A percentile compares a stretch with the other conserved stretches of the same genome.
Conservation (phyloP, 805 yeast species). For the Henningerozyma blattae region DNA sequence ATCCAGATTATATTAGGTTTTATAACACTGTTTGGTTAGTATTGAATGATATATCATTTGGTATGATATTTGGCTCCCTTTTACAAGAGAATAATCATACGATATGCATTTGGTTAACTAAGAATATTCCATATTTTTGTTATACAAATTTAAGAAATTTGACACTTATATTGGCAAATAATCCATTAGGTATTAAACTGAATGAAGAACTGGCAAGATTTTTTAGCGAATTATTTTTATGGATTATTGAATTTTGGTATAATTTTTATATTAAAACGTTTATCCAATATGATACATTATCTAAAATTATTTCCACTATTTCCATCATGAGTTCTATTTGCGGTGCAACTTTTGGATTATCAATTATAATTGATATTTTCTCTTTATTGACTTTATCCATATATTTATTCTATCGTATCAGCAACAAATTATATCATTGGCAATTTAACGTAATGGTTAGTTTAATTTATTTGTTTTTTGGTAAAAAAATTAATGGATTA, state of each 20-base stretch:
- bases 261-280: slow-evolving; percentile 13
- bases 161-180: slow-evolving; percentile 66
- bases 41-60: slow-evolving; percentile 69
- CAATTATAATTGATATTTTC: slow-evolving; percentile 52
- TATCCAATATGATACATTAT: slow-evolving; percentile 15
- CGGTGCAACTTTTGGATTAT: slow-evolving; percentile 63
- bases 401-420: slow-evolving; percentile 62
- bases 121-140: slow-evolving; percentile 8
- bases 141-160: slow-evolving; percentile 35
- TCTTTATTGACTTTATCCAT: slow-evolving; percentile 59
- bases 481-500: slow-evolving; percentile 75
- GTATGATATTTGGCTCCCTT: slow-evolving; percentile 44
- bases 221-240: slow-evolving; percentile 72
- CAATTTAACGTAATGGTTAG: slow-evolving; percentile 59
- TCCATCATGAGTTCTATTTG: slow-evolving; percentile 32
- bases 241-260: slow-evolving; percentile 71
- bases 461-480: slow-evolving; percentile 74
- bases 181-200: slow-evolving; percentile 90
- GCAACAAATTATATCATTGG: slow-evolving; percentile 69
- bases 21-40: slow-evolving; percentile 86
- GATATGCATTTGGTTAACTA: slow-evolving; percentile 27
- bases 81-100: slow-evolving; percentile 29
- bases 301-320: slow-evolving; percentile 21
- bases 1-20: slow-evolving; percentile 59
- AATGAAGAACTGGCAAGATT: slow-evolving; percentile 78